Evolutionary conservation across 23 red algal species (phyloP), one percentile per base, ranked within the genome.

Genomic region (Gracilaria gracilis): DNA sequence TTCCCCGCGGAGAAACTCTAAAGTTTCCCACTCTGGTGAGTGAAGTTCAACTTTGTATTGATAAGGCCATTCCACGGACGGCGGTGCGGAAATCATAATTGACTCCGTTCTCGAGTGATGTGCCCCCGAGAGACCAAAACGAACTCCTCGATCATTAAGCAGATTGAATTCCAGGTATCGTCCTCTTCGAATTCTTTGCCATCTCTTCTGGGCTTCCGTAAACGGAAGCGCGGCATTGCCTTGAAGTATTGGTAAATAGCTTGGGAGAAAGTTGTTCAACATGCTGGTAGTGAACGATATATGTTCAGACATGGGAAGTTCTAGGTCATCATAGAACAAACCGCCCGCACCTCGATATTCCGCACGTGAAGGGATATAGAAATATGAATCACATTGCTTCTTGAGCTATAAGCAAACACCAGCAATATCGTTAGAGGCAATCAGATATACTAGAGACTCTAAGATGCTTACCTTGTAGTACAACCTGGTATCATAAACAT

Each of bases 41-140:
- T 67, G 38, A 21, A 5, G 16, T 53, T 75, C 65, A 39, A 76
- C 62, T 28, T 79, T 57, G 31, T 84, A 85, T 33, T 44, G 57
- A 69, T 90, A 84, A n/a, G 80, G 81, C 85, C 93, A 90, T 35
- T 83, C 80, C 33, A 90, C 83, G 17, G 80, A 71, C 32, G 93
- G 93, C 40, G 93, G 93, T 42, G 93, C 93, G 19, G 85, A 95
- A 42, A 95, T 84, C 93, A 90, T 95, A 23, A 90, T 88, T 40
- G 83, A 61, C 9, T 82, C 81, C 14, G 80, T 81, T 31, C 93
- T 79, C 23, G 67, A 75, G 14, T 61, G 39, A 46, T 55, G 25
- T 27, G 69, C 74, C 19, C 81, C 76, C 0, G 78, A 20, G 9
- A 95, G 80, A 25, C 85, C 93, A 80, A 95, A 87, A 36, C 59